Percentiles rank a stretch among this genome's conserved stretches.
These are phyloP conservation scores for Fraxinus albicans DNA, from an alignment of 305 asterid species.

Conservation along the genomic window DNA sequence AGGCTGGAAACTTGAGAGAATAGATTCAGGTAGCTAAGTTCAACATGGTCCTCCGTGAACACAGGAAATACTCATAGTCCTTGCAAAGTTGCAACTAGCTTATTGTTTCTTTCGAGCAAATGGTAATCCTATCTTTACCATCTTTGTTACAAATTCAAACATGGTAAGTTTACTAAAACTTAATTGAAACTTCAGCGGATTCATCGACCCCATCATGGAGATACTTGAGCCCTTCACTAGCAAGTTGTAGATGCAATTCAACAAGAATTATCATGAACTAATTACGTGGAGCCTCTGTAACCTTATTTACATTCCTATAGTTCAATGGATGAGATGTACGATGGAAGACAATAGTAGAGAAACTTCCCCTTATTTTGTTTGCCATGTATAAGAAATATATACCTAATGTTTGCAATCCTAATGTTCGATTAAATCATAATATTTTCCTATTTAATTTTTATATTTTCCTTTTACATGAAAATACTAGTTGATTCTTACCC, in stretches of 20 bases:
- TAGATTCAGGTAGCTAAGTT: constrained; percentile 4
- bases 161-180: background rate
- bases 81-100: background rate
- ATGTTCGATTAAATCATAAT: background rate
- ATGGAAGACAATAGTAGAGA: background rate
- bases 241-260: background rate
- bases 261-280: background rate
- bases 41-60: background rate
- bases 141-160: background rate
- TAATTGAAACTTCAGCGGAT: background rate
- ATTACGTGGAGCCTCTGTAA: background rate
- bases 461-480: background rate
- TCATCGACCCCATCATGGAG: background rate
- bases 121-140: background rate
- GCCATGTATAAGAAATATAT: background rate
- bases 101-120: background rate
- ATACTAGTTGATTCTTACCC: background rate
- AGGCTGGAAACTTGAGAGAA: constrained; percentile 2
- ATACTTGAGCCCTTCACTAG: background rate
- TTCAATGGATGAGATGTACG: background rate
- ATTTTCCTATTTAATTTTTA: background rate
- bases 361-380: background rate
- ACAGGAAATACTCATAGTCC: background rate
- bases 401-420: background rate
- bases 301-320: background rate